A percentile compares a stretch with the other conserved stretches of the same genome.
phyloP scores from a whole-genome alignment of 352 stramenopile genomes.

The Globisporangium echinulatum region DNA sequence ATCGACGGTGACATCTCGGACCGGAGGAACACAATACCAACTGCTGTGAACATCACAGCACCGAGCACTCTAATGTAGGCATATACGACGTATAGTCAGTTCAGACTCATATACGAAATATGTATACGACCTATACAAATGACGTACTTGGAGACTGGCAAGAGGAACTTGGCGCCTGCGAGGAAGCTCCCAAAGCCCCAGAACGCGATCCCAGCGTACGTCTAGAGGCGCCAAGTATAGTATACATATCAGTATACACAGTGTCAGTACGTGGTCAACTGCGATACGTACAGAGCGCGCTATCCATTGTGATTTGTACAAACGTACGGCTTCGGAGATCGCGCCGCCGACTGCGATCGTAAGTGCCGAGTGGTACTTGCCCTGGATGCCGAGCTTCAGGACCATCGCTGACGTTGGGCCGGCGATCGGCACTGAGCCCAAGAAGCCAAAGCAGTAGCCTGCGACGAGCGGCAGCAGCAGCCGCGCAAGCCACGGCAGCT shows the following conservation, averaged over 20 bases:
- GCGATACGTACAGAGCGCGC: too few species aligned
- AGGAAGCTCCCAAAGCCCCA: conserved; percentile 88
- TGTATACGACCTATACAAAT: conserved; percentile 11
- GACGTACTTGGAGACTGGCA: conserved; percentile 78
- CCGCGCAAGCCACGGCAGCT: conserved; percentile 45
- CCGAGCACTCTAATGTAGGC: conserved; percentile 50
- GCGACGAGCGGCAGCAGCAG: conserved; percentile 67
- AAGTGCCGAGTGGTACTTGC: conserved; percentile 72
- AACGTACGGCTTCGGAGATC: conserved; percentile 71
- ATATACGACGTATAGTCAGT: not conserved
- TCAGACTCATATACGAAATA: too few species aligned
- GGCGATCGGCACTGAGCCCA: conserved; percentile 78
- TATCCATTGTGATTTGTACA: not conserved
- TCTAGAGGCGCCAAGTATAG: conserved; percentile 24
- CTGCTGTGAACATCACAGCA: conserved; percentile 79
- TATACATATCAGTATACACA: not conserved
- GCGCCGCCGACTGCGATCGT: conserved; percentile 80
- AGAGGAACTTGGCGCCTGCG: conserved; percentile 70
- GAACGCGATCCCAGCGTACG: conserved; percentile 83
- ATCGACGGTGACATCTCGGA: conserved; percentile 75
- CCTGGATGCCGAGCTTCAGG: conserved; percentile 81
- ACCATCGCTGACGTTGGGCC: conserved; percentile 86
- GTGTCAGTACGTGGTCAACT: conserved; percentile 1
- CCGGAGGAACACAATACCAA: conserved; percentile 75
- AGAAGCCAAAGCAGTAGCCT: conserved; percentile 81